Evolutionary conservation across 164 flowering plant genomes (phyloP).

Genomic region (Vitis cinerea): DNA sequence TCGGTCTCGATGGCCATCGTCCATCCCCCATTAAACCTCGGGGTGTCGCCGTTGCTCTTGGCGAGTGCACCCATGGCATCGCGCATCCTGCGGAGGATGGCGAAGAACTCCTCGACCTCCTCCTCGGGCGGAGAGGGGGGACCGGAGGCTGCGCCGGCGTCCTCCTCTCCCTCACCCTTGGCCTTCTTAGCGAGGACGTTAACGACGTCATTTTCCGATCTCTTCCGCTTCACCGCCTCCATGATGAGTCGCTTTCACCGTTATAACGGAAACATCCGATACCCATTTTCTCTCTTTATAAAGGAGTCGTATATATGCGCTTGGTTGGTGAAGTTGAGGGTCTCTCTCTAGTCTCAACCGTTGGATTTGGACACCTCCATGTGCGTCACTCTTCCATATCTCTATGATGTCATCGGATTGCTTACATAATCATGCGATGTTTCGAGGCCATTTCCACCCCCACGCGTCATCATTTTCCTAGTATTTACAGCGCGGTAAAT

Average conservation of each 20-base stretch:
- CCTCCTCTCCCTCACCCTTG: slow-evolving; percentile 8
- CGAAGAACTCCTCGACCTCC: slow-evolving; percentile 33
- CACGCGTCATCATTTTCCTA: no score
- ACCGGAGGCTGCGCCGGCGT: background rate
- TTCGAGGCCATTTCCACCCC: no score
- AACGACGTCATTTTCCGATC: background rate
- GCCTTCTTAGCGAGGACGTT: background rate
- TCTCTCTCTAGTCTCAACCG: no score
- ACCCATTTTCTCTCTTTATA: background rate
- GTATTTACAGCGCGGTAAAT: no score
- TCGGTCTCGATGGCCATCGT: slow-evolving; percentile 1
- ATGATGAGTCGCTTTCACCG: background rate
- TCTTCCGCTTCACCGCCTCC: slow-evolving; percentile 9
- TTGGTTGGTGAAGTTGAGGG: no score
- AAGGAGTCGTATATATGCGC: background rate
- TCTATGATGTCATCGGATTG: no score
- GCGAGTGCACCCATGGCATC: slow-evolving; percentile 18
- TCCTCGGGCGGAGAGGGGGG: slow-evolving; percentile 21
- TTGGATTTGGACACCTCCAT: no score
- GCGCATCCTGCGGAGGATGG: slow-evolving; percentile 25
- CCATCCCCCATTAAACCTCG: background rate
- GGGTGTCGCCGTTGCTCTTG: background rate
- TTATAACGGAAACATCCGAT: no score
- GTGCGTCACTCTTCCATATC: no score
- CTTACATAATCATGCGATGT: no score